Evolutionary conservation across 257 asterid genomes (phyloP).

Genomic region (Agastache rugosa): DNA sequence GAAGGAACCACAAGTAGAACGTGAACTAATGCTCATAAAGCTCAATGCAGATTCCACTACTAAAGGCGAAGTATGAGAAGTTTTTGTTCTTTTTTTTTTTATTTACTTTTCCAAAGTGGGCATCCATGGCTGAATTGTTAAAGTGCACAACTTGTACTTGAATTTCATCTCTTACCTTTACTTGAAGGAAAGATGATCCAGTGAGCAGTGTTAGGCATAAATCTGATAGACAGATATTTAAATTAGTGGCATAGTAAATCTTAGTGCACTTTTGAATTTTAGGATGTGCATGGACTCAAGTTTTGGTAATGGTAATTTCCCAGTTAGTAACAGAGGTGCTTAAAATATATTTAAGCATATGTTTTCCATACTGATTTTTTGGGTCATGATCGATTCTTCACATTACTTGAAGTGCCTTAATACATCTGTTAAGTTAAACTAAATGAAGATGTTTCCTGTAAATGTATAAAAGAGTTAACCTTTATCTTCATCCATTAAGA

Average conservation of each 20-base stretch:
- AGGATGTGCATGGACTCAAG: constrained; percentile 15
- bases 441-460: not conserved
- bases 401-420: not conserved
- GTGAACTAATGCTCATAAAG: constrained; percentile 87
- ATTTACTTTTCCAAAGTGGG: constrained; percentile 8
- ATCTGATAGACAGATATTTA: not conserved
- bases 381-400: not conserved
- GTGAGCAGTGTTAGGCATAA: not conserved
- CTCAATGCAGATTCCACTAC: constrained; percentile 67
- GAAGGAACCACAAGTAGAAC: constrained; percentile 81
- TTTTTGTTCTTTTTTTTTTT: not conserved
- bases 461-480: not conserved
- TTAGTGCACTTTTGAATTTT: not conserved
- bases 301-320: not conserved
- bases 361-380: not conserved
- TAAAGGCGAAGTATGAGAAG: constrained; percentile 65
- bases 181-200: constrained; percentile 14
- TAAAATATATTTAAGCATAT: not conserved
- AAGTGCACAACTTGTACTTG: not conserved
- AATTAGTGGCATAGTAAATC: constrained; percentile 2
- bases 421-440: not conserved
- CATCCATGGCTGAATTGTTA: not conserved
- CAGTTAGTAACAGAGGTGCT: constrained; percentile 5
- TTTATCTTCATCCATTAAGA: constrained; percentile 11
- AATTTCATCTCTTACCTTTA: constrained; percentile 1